Percentiles rank a stretch among this genome's conserved stretches.
phyloP scores from a whole-genome alignment of 805 yeast genomes.

The Metschnikowia shivogae region DNA sequence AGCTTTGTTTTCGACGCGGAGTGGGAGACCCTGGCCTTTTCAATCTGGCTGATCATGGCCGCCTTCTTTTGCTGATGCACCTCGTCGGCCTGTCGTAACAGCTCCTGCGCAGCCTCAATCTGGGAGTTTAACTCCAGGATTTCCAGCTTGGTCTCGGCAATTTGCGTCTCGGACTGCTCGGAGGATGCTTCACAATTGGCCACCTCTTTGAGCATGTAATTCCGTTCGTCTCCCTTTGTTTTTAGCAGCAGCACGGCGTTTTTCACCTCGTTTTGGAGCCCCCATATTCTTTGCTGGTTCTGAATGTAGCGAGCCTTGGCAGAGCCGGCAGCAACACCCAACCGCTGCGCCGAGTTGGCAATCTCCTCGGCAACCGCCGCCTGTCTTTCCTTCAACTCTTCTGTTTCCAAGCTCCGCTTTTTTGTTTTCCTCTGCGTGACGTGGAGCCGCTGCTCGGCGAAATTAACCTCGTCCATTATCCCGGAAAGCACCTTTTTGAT shows the following conservation, averaged over 20 bases:
- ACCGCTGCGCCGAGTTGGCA: conserved; percentile 20
- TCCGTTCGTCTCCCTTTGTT: conserved; percentile 53
- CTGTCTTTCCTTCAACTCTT: conserved; percentile 20
- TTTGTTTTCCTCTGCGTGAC: conserved; percentile 29
- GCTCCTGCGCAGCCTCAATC: conserved; percentile 18
- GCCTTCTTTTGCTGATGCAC: conserved; percentile 22
- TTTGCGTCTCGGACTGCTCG: conserved; percentile 37
- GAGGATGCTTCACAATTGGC: conserved; percentile 49
- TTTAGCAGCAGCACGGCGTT: conserved; percentile 41
- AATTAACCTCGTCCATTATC: conserved; percentile 45
- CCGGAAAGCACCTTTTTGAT: conserved; percentile 42
- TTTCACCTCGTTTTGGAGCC: conserved; percentile 43
- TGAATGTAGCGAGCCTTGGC: conserved; percentile 23
- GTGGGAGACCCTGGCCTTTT: conserved; percentile 22
- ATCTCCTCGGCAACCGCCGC: conserved; percentile 27
- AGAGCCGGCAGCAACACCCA: conserved; percentile 21
- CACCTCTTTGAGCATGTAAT: conserved; percentile 60
- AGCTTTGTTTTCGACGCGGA: conserved; percentile 25
- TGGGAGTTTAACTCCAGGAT: conserved; percentile 17
- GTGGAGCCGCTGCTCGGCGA: conserved; percentile 32
- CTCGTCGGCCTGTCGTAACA: conserved; percentile 19
- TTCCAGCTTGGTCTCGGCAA: conserved; percentile 21
- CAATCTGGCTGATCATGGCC: conserved; percentile 16
- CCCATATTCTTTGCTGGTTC: conserved; percentile 41
- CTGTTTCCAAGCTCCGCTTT: conserved; percentile 31